Conservation (phyloP, 2,329 filamentous ascomycete genomes). For the Penicillium vulpinum region DNA sequence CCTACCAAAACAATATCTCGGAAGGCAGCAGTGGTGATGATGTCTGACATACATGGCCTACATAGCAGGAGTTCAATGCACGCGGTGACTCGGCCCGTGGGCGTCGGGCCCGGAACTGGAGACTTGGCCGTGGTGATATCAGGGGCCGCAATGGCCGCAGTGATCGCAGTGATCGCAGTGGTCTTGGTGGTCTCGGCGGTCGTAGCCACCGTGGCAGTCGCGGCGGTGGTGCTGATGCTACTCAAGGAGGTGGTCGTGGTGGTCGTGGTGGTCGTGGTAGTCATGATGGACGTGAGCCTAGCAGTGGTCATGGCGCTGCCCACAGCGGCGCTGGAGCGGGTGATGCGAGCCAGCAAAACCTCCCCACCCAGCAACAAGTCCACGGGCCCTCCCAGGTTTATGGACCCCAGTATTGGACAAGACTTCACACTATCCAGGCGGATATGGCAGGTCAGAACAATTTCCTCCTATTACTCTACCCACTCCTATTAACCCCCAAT, state of each 20-base stretch:
- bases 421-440: neutral
- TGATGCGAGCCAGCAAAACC: neutral
- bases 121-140: neutral
- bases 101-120: neutral
- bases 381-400: neutral
- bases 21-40: neutral
- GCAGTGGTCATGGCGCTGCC: too few relatives aligned
- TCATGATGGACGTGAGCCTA: too few relatives aligned
- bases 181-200: neutral
- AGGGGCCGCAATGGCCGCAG: neutral
- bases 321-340: neutral
- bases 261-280: too few relatives aligned
- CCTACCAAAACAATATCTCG: too few relatives aligned
- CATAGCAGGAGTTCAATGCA: neutral
- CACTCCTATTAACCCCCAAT: neutral
- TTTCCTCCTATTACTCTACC: neutral
- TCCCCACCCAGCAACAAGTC: neutral
- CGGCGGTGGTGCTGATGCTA: neutral
- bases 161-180: neutral
- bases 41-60: neutral
- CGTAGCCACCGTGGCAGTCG: too few relatives aligned
- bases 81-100: neutral
- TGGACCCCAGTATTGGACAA: neutral
- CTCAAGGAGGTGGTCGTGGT: neutral
- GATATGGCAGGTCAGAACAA: neutral